These are phyloP conservation scores for Grosmannia clavigera DNA, from an alignment of 2,329 filamentous ascomycete genomes.

Conservation along the genomic window DNA sequence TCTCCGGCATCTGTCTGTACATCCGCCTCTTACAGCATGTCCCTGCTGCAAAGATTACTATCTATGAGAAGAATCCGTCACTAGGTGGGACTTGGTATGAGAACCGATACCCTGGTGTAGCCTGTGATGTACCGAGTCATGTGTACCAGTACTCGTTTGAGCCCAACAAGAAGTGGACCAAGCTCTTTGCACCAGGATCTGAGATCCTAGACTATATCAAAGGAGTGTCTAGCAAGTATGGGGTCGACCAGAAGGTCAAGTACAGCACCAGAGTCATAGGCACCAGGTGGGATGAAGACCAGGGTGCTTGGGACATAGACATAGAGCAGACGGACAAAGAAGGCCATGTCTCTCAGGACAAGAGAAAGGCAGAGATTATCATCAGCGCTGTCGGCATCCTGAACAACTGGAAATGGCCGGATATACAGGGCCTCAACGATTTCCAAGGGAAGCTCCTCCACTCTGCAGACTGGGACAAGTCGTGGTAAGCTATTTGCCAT, in stretches of 20 bases:
- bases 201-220: conserved; percentile 44
- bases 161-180: conserved; percentile 44
- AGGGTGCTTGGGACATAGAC: conserved; percentile 27
- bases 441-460: conserved; percentile 38
- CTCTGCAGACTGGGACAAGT: conserved; percentile 36
- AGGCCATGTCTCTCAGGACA: conserved; percentile 24
- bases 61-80: conserved; percentile 44
- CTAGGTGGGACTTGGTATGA: conserved; percentile 48
- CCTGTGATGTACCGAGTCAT: conserved; percentile 44
- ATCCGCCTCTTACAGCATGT: conserved; percentile 30
- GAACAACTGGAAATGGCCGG: conserved; percentile 41
- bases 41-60: conserved; percentile 26
- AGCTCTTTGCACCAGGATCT: conserved; percentile 38
- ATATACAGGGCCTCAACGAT: conserved; percentile 28
- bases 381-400: conserved; percentile 37
- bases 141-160: conserved; percentile 51
- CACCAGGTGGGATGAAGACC: conserved; percentile 30
- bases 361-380: conserved; percentile 32
- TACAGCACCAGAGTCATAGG: conserved; percentile 26
- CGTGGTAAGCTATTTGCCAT: neutral
- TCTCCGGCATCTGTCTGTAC: conserved; percentile 29
- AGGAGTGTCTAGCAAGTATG: conserved; percentile 28
- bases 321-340: conserved; percentile 21
- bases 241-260: conserved; percentile 29
- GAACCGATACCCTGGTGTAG: conserved; percentile 45